Percentiles rank a stretch among this genome's conserved stretches.
phyloP scores from a whole-genome alignment of 108 stramenopile genomes.

The Cyclotella atomus region DNA sequence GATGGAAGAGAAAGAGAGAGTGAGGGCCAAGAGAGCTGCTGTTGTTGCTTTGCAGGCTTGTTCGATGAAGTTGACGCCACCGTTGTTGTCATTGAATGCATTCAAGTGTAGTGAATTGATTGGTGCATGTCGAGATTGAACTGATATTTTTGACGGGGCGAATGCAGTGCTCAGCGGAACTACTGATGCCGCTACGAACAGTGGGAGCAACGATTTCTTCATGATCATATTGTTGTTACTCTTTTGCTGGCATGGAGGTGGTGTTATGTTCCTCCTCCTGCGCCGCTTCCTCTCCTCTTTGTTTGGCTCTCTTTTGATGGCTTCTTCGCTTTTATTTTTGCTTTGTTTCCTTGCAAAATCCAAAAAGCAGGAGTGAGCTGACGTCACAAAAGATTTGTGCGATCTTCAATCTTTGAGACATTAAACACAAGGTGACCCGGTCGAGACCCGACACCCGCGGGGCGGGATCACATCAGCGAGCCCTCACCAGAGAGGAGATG shows the following conservation, averaged over 20 bases:
- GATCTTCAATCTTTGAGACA: background rate
- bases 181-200: background rate
- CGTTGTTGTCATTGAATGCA: constrained; percentile 21
- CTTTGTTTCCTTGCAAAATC: too few relatives aligned
- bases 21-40: constrained; percentile 56
- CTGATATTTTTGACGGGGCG: background rate
- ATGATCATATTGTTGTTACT: background rate
- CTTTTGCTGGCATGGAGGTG: too few relatives aligned
- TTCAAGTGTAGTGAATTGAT: background rate
- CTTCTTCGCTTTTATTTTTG: background rate
- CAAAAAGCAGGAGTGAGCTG: too few relatives aligned
- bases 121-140: background rate
- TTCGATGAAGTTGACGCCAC: constrained; percentile 17
- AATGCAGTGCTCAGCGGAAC: background rate
- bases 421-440: too few relatives aligned
- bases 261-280: too few relatives aligned
- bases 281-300: too few relatives aligned
- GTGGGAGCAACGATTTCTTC: background rate
- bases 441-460: too few relatives aligned
- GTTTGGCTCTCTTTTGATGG: background rate
- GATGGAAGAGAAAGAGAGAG: constrained; percentile 46
- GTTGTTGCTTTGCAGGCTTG: constrained; percentile 41
- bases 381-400: background rate
- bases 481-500: too few relatives aligned
- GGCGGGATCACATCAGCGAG: too few relatives aligned